A percentile compares a stretch with the other conserved stretches of the same genome.
Conservation (phyloP, 768 basidiomycete genomes). For the Panellus pusillus region DNA sequence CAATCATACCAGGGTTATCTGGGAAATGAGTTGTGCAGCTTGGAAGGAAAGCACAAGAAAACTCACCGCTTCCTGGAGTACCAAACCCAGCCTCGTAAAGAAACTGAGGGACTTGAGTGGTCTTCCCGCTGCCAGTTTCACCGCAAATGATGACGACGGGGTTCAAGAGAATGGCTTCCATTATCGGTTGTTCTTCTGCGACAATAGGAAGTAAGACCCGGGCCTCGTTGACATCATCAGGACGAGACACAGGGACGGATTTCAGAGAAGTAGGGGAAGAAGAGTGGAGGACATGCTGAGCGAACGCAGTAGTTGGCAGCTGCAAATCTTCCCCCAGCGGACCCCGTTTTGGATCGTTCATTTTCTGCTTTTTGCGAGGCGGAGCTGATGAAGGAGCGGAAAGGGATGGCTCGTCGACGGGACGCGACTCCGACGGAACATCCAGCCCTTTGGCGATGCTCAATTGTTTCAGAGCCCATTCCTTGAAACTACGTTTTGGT, state of each 20-base stretch:
- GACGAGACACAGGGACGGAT: constrained; percentile 57
- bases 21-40: constrained; percentile 1
- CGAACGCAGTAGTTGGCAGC: constrained; percentile 67
- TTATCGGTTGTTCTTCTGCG: constrained; percentile 90
- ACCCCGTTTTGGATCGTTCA: constrained; percentile 55
- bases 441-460: constrained; percentile 44
- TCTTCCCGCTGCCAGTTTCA: constrained; percentile 98
- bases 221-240: constrained; percentile 70
- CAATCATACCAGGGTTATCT: constrained; percentile 99
- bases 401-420: constrained; percentile 20
- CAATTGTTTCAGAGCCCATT: constrained; percentile 85
- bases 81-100: constrained; percentile 98
- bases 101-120: constrained; percentile 97
- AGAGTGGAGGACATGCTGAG: constrained; percentile 42
- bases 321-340: constrained; percentile 75
- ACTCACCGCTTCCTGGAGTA: constrained; percentile 71
- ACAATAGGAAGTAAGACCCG: constrained; percentile 84
- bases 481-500: constrained; percentile 67
- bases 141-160: constrained; percentile 83
- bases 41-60: background rate
- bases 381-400: constrained; percentile 24
- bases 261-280: constrained; percentile 34
- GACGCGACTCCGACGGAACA: constrained; percentile 10
- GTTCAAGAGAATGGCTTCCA: constrained; percentile 88
- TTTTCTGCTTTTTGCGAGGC: constrained; percentile 52